phyloP scores from a whole-genome alignment of 139 green algal species.

The Chlorella sp. region DNA sequence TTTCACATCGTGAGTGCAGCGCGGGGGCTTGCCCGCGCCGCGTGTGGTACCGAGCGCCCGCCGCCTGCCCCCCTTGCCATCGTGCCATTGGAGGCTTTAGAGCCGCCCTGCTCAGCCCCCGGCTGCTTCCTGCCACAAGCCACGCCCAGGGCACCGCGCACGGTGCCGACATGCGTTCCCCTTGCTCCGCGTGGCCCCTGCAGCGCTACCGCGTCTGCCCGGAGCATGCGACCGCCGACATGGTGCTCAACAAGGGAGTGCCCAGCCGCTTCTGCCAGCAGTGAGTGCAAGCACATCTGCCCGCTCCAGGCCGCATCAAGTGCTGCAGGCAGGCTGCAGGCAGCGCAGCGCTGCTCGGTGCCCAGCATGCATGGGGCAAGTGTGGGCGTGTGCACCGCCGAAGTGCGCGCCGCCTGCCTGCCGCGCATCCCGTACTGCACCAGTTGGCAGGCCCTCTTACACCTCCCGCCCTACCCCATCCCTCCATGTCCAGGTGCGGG shows the following conservation, averaged over 20 bases:
- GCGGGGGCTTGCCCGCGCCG: not conserved
- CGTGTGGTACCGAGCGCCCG: not conserved
- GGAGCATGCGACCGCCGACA: not conserved
- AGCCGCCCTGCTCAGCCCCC: too few relatives aligned
- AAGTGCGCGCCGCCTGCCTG: too few relatives aligned
- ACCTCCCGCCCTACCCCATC: not conserved
- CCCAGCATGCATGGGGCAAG: too few relatives aligned
- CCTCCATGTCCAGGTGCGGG: not conserved
- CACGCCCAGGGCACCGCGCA: too few relatives aligned
- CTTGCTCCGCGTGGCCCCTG: not conserved
- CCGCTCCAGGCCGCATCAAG: too few relatives aligned
- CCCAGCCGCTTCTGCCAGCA: constrained; percentile 10
- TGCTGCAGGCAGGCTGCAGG: too few relatives aligned
- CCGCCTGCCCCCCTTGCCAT: not conserved
- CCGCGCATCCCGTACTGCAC: not conserved
- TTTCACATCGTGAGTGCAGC: not conserved
- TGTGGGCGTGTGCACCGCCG: too few relatives aligned
- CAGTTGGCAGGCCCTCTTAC: not conserved
- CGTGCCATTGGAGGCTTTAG: too few relatives aligned
- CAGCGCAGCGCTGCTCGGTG: too few relatives aligned
- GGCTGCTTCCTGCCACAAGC: too few relatives aligned
- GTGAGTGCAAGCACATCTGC: not conserved
- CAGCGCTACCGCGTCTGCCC: not conserved
- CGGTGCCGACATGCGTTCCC: too few relatives aligned
- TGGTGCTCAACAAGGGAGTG: not conserved